Percentiles rank a stretch among this genome's conserved stretches.
Conservation (phyloP, 768 basidiomycete genomes). For the Termitomyces heimii region DNA sequence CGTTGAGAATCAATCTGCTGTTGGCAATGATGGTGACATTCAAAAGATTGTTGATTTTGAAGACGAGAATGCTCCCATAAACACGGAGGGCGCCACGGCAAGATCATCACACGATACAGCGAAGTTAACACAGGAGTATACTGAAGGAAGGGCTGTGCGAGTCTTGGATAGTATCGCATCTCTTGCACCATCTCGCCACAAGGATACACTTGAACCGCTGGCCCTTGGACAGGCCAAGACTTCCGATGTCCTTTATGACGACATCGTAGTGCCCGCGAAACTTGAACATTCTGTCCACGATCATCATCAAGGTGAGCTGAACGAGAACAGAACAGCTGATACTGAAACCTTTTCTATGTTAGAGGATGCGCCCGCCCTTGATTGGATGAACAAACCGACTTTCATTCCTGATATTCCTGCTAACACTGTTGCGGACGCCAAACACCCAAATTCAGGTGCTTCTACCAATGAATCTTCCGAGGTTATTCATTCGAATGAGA, state of each 20-base stretch:
- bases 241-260: constrained; percentile 12
- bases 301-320: neutral
- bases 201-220: neutral
- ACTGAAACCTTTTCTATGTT: neutral
- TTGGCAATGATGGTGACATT: neutral
- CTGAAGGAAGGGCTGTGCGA: neutral
- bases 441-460: neutral
- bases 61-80: neutral
- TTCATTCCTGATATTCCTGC: neutral
- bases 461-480: neutral
- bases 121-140: neutral
- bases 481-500: neutral
- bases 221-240: neutral
- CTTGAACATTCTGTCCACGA: neutral
- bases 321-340: neutral
- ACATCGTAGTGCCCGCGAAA: neutral
- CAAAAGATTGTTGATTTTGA: neutral
- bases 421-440: neutral
- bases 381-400: neutral
- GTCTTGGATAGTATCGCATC: neutral
- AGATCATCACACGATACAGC: neutral
- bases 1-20: constrained; percentile 21
- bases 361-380: neutral
- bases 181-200: neutral
- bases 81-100: neutral